Base-by-base conservation (phyloP, 225 moss, liverwort and hornwort genomes). In the Polytrichum commune region DNA sequence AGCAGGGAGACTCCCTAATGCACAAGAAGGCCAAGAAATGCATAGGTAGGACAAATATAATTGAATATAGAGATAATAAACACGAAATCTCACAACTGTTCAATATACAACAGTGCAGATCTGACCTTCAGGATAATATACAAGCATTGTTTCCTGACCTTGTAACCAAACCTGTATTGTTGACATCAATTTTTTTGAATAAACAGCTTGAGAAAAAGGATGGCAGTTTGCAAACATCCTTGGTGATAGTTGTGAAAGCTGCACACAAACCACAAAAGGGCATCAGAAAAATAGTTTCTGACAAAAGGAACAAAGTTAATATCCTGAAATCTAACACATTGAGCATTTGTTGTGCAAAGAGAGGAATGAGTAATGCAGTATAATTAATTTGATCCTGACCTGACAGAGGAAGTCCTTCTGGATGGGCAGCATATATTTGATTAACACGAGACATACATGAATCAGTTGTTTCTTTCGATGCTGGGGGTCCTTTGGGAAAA, bases 171-270 rank as follows among this genome's bases (percentile, higher is more conserved):
- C 97, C 92, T 54, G 85, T 72, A 73, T 70, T 80, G 74, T 64
- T 86, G 70, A 77, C 76, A 83, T 98, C 94, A 75, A 98, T 83
- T 78, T 77, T 94, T 84, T 92, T 98, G 86, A 89, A 98, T 71
- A 98, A 88, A 81, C 77, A 89, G 69, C 81, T 89, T 69, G 94
- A 95, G 85, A 98, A 98, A 72, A 95, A 98, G 66, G 94, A 94
- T 38, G 97, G 97, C 75, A 98, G 77, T 77, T 93, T 98, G 87
- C 97, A 98, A 60, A 98, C 72, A 54, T 98, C 97, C 75, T 92
- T 94, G 3, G 94, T 90, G 26, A 98, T 80, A 79, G 80, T 68
- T 55, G 88, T 75, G 72, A 98, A 98, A 62, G 89, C 97, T 98
- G 97, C 76, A 67, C 72, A 74, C 26, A 64, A 26, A 67, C 58